Percentiles rank a stretch among this genome's conserved stretches.
Evolutionary conservation across 257 asterid genomes (phyloP).

Genomic region (Anisodus acutangulus): DNA sequence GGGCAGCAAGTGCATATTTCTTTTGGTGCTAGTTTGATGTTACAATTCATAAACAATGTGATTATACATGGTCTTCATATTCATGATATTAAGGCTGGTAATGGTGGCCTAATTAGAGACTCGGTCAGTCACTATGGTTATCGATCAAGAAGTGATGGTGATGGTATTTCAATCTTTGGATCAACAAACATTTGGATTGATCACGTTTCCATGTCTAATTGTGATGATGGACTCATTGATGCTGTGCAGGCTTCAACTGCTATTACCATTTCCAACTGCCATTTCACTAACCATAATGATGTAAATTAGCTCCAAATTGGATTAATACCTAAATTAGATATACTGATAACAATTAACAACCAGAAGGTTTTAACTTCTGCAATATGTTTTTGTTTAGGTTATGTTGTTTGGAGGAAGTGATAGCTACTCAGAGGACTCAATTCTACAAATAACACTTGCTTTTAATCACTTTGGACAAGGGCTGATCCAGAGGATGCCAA

Average conservation of each 20-base stretch:
- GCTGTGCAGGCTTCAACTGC: slow-evolving; percentile 42
- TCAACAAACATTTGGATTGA: slow-evolving; percentile 46
- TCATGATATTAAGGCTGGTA: slow-evolving; percentile 35
- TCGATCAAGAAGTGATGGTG: slow-evolving; percentile 45
- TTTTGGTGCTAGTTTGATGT: slow-evolving; percentile 38
- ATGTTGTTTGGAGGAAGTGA: slow-evolving; percentile 47
- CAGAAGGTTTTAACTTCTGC: not conserved
- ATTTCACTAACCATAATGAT: slow-evolving; percentile 44
- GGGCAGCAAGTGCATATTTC: slow-evolving; percentile 41
- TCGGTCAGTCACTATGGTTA: slow-evolving; percentile 37
- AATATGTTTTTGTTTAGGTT: slow-evolving; percentile 33
- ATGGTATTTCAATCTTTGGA: slow-evolving; percentile 44
- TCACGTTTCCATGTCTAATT: slow-evolving; percentile 45
- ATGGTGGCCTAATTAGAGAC: slow-evolving; percentile 43
- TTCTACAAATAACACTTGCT: slow-evolving; percentile 43
- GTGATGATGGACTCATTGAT: slow-evolving; percentile 47
- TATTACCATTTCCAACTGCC: slow-evolving; percentile 45
- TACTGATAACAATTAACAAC: not conserved
- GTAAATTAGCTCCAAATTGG: slow-evolving; percentile 20
- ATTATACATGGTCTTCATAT: slow-evolving; percentile 39
- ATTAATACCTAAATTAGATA: not conserved
- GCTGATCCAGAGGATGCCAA: slow-evolving; percentile 45
- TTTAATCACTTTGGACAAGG: slow-evolving; percentile 49
- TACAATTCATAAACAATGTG: slow-evolving; percentile 42
- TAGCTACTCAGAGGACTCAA: slow-evolving; percentile 29